Percentiles rank a stretch among this genome's conserved stretches.
phyloP scores from a whole-genome alignment of 306 rosid species.

The Pterocarpus santalinus region DNA sequence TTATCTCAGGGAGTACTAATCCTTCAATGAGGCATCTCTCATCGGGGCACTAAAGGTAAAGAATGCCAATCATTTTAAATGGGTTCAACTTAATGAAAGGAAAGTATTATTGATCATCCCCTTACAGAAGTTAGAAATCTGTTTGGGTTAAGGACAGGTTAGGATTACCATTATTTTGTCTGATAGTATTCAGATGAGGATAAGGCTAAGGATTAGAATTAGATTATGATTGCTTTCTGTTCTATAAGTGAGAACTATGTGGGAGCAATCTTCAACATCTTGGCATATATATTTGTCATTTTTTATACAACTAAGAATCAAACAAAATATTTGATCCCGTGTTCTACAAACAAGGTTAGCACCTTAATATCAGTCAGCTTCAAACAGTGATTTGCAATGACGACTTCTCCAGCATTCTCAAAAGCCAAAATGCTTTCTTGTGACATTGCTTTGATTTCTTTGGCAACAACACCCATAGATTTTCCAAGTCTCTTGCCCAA shows the following conservation, averaged over 20 bases:
- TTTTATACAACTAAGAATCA: background rate
- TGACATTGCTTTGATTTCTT: slow-evolving; percentile 85
- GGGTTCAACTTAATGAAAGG: slow-evolving; percentile 2
- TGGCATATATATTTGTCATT: background rate
- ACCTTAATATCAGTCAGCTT: slow-evolving; percentile 90
- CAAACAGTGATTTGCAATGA: slow-evolving; percentile 77
- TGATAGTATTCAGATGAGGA: background rate
- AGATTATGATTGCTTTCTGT: background rate
- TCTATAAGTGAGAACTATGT: background rate
- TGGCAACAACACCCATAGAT: slow-evolving; percentile 85
- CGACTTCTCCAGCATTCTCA: slow-evolving; percentile 82
- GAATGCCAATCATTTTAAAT: slow-evolving; percentile 29
- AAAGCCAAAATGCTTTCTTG: slow-evolving; percentile 89
- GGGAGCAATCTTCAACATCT: background rate
- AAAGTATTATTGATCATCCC: slow-evolving; percentile 9
- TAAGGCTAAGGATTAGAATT: background rate
- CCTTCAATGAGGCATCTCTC: background rate
- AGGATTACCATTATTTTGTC: background rate
- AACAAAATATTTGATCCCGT: background rate
- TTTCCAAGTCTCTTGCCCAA: slow-evolving; percentile 94
- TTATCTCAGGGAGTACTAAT: background rate
- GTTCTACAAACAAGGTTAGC: slow-evolving; percentile 37
- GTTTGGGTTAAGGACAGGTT: background rate
- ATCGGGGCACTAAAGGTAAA: background rate
- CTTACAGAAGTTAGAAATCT: background rate